phyloP scores from a whole-genome alignment of 352 stramenopile species.

The Phytophthora pseudosyringae region DNA sequence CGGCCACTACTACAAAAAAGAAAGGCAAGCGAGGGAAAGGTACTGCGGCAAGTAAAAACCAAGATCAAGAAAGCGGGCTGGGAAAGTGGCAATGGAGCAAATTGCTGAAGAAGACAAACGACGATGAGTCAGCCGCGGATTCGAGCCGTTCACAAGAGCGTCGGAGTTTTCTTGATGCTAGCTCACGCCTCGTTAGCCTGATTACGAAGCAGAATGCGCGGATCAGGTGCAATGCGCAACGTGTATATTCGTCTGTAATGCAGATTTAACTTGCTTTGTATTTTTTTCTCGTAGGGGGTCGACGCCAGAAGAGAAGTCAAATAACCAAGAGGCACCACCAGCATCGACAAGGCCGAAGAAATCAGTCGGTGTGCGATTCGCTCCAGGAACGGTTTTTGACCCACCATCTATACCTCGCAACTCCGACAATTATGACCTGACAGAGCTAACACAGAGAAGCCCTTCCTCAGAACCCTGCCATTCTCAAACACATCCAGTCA shows the following conservation, averaged over 20 bases:
- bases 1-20: constrained; percentile 24
- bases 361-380: constrained; percentile 30
- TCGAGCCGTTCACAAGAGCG: constrained; percentile 30
- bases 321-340: constrained; percentile 5
- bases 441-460: constrained; percentile 25
- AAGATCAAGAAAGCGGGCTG: constrained; percentile 47
- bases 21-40: constrained; percentile 49
- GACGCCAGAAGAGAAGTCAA: neutral
- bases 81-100: constrained; percentile 76
- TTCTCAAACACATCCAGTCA: constrained; percentile 2
- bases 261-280: neutral
- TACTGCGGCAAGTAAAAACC: constrained; percentile 14
- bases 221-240: constrained; percentile 26
- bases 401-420: constrained; percentile 15
- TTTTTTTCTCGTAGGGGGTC: constrained; percentile 5
- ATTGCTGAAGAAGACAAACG: constrained; percentile 50
- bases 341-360: constrained; percentile 21
- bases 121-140: constrained; percentile 18
- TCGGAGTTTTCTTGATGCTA: constrained; percentile 34
- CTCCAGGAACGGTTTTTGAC: constrained; percentile 24
- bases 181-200: constrained; percentile 33
- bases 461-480: constrained; percentile 4
- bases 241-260: neutral
- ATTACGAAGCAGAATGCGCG: constrained; percentile 40
- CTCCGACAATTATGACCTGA: constrained; percentile 22